phyloP scores from a whole-genome alignment of 2,329 filamentous ascomycete genomes.

The Fusarium graminum region DNA sequence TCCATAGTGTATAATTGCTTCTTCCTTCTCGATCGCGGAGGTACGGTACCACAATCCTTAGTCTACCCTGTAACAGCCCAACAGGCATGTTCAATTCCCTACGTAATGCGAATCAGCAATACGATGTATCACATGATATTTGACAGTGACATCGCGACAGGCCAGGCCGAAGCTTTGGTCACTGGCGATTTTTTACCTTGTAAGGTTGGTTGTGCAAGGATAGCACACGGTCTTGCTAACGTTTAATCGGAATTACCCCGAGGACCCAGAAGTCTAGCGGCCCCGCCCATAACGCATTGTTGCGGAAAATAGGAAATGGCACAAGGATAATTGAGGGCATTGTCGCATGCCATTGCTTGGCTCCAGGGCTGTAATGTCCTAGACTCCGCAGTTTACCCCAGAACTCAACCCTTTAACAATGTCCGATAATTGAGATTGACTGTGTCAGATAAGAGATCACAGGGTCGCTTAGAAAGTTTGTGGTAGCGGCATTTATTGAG shows the following conservation, averaged over 20 bases:
- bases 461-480: too few relatives aligned
- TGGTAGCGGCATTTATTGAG: background rate
- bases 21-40: background rate
- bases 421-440: background rate
- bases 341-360: background rate
- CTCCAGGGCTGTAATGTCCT: background rate
- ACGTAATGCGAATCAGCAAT: slow-evolving; percentile 19
- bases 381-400: slow-evolving; percentile 1
- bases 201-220: slow-evolving; percentile 27
- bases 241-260: slow-evolving; percentile 22
- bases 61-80: slow-evolving; percentile 23
- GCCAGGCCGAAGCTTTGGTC: slow-evolving; percentile 10
- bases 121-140: background rate
- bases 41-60: background rate
- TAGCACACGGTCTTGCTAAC: background rate
- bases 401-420: background rate
- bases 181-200: slow-evolving; percentile 15
- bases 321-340: background rate
- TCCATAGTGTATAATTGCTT: background rate
- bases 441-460: background rate
- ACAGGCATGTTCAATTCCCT: slow-evolving; percentile 2
- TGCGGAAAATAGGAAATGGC: background rate
- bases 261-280: too few relatives aligned
- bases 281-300: too few relatives aligned
- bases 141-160: background rate